Evolutionary conservation across 2,329 filamentous ascomycete genomes (phyloP), one percentile per base, ranked within the genome.

Genomic region (Hypoxylon sp.): DNA sequence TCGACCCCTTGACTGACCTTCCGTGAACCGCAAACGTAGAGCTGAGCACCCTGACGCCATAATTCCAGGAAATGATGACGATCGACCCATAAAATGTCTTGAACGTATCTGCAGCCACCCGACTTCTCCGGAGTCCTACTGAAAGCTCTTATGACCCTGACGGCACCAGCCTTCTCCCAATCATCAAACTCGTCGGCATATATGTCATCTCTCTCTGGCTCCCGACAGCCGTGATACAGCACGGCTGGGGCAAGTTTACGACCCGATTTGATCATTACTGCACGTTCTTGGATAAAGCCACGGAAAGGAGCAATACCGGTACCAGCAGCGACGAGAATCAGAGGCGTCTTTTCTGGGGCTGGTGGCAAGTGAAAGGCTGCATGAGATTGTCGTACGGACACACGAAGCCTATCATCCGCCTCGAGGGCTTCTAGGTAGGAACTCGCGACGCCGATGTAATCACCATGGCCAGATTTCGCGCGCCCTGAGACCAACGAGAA

Each of bases 11-110:
- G 73, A 2, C 76, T 79, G 4, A 82, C 72, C 7, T 70, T 70
- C 12, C 76, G 75, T 30, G 82, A 84, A 1, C 87, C 87, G 70
- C 87, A 89, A 0, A 88, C 83, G 69, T 85, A 89, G 1, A 87
- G 75, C 67, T 83, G 82, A 0, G 85, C 73, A 5, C 66, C 70
- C n/a, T 51, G 41, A 3, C 58, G 56, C 70, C 71, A 74, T 37
- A 74, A 39, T 14, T 64, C 45, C 16, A 61, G 41, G 12, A 72
- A 65, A 3, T 55, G 56, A 6, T 51, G 37, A 1, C 71, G 60
- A 29, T 74, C 71, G 8, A 39, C 60, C 71, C 70, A 70, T 25
- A 74, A 19, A n/a, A 58, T 54, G 41, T 74, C 73, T 52, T 74
- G 72, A 4, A 71, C 68, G 29, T 73, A 73, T 14, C 60, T 65